These are phyloP conservation scores for Aspergillus conjunctus DNA, from an alignment of 495 filamentous ascomycete species.

Conservation along the genomic window DNA sequence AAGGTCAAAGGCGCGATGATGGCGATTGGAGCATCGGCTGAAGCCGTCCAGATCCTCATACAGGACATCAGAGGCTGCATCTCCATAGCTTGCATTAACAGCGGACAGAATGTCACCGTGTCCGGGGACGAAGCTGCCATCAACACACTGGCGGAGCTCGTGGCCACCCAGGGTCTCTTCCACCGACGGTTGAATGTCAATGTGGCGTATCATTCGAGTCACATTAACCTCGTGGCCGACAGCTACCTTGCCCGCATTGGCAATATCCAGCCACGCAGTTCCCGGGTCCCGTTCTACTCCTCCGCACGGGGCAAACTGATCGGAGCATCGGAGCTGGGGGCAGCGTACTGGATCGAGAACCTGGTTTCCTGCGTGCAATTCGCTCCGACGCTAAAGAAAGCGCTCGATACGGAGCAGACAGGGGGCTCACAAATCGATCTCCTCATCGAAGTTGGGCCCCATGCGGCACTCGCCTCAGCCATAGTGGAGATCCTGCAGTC, in stretches of 20 bases:
- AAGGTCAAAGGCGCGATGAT: conserved; percentile 36
- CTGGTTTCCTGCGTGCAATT: conserved; percentile 1
- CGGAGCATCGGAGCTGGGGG: conserved; percentile 2
- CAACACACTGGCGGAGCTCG: conserved; percentile 42
- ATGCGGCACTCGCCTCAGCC: conserved; percentile 1
- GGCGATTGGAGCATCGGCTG: conserved; percentile 30
- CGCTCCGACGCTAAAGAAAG: background rate
- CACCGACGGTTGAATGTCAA: conserved; percentile 58
- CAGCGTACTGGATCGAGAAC: background rate
- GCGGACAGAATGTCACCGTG: conserved; percentile 44
- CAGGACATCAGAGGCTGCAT: conserved; percentile 22
- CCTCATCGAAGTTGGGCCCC: conserved; percentile 12
- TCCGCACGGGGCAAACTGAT: background rate
- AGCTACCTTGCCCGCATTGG: conserved; percentile 24
- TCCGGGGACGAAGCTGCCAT: conserved; percentile 40
- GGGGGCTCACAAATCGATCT: background rate
- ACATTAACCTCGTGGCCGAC: conserved; percentile 49
- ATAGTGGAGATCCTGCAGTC: background rate
- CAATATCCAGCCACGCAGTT: background rate
- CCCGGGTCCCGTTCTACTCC: background rate
- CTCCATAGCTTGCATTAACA: conserved; percentile 51
- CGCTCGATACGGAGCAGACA: background rate
- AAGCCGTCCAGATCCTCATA: conserved; percentile 27
- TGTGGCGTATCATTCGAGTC: conserved; percentile 65
- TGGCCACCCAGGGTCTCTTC: conserved; percentile 52